Evolutionary conservation across 805 yeast species (phyloP).

Genomic region (Saccharomyces paradoxus): DNA sequence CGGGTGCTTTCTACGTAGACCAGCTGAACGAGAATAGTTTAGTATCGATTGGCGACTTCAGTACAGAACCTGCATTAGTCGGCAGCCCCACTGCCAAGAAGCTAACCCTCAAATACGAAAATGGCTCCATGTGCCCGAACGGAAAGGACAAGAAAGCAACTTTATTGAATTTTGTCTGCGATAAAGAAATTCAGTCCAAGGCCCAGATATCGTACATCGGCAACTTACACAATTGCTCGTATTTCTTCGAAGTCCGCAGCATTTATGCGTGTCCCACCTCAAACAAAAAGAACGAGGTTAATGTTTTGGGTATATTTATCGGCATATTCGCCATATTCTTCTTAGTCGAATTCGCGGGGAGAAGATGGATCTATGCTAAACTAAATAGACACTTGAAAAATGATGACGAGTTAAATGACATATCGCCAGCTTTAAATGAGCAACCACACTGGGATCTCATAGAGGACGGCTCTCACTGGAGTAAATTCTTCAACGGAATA

Average conservation of each 20-base stretch:
- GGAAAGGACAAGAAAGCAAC: constrained; percentile 56
- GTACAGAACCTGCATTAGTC: constrained; percentile 54
- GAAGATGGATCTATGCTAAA: constrained; percentile 26
- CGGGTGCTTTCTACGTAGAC: constrained; percentile 54
- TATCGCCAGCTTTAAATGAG: constrained; percentile 2
- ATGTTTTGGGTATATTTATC: constrained; percentile 57
- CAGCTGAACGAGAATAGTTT: constrained; percentile 3
- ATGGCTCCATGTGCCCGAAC: constrained; percentile 56
- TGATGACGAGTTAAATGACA: neutral
- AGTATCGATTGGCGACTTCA: constrained; percentile 53
- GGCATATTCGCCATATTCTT: constrained; percentile 40
- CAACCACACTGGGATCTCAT: constrained; percentile 31
- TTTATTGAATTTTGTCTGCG: constrained; percentile 66
- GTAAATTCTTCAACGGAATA: constrained; percentile 2
- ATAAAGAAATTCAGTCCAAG: constrained; percentile 56
- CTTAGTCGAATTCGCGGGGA: constrained; percentile 32
- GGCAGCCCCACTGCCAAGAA: constrained; percentile 43
- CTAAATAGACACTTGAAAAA: constrained; percentile 9
- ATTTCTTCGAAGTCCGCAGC: constrained; percentile 76
- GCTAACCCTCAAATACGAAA: constrained; percentile 57
- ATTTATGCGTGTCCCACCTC: constrained; percentile 82
- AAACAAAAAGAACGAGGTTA: constrained; percentile 53
- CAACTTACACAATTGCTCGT: constrained; percentile 65
- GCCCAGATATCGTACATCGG: constrained; percentile 68
- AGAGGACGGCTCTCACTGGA: constrained; percentile 16